These are phyloP conservation scores for Aspergillus calidoustus DNA, from an alignment of 2,329 filamentous ascomycete species.

Conservation along the genomic window DNA sequence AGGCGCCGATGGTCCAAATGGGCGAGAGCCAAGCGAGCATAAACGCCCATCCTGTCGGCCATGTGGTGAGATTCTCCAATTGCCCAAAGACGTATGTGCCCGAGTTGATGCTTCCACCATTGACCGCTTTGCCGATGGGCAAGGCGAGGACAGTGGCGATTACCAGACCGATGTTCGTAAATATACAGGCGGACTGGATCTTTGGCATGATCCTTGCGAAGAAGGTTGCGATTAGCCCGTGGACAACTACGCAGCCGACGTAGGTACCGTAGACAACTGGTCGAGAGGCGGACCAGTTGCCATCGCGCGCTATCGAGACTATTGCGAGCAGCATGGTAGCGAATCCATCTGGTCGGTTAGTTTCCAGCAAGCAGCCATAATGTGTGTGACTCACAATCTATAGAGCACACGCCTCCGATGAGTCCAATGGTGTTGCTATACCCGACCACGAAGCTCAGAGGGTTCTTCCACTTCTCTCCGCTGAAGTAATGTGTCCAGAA, in stretches of 20 bases:
- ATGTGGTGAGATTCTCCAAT: slow-evolving; percentile 61
- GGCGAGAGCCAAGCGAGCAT: slow-evolving; percentile 65
- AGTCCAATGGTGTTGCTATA: slow-evolving; percentile 66
- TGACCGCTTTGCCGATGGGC: slow-evolving; percentile 51
- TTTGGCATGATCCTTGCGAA: slow-evolving; percentile 62
- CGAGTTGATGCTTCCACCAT: slow-evolving; percentile 37
- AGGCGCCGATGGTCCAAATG: slow-evolving; percentile 62
- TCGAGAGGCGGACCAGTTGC: slow-evolving; percentile 59
- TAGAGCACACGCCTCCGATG: slow-evolving; percentile 63
- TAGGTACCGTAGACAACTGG: slow-evolving; percentile 63
- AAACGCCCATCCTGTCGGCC: slow-evolving; percentile 62
- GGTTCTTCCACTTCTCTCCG: slow-evolving; percentile 58
- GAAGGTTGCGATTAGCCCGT: slow-evolving; percentile 59
- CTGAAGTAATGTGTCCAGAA: slow-evolving; percentile 65
- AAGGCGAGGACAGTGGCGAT: slow-evolving; percentile 60
- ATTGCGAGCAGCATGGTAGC: slow-evolving; percentile 53
- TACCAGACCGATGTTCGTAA: slow-evolving; percentile 60
- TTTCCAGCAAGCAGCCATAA: background rate
- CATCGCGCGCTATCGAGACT: slow-evolving; percentile 61
- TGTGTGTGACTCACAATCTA: slow-evolving; percentile 53
- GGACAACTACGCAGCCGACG: slow-evolving; percentile 56
- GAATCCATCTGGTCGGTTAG: slow-evolving; percentile 23
- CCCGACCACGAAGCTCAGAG: slow-evolving; percentile 62
- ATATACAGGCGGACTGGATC: slow-evolving; percentile 61
- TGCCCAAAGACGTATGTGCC: slow-evolving; percentile 59